Evolutionary conservation across 305 asterid species (phyloP), one percentile per base, ranked within the genome.

Genomic region (Ajuga reptans): DNA sequence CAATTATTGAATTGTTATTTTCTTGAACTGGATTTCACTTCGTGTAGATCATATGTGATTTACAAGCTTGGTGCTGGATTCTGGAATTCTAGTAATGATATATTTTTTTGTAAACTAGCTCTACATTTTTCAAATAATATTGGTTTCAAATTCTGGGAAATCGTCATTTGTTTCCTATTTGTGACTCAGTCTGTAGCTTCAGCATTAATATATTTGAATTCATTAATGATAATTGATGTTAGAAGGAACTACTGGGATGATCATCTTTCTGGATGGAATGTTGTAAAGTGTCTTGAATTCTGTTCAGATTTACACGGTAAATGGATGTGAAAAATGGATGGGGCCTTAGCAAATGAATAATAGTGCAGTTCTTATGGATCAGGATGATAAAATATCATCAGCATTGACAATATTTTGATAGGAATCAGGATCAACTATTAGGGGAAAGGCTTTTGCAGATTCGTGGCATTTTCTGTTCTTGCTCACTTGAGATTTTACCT

Each of bases 21-120:
- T 16, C 29, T 39, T 55, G 62, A 57, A 65, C 73, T 68, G 46
- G 37, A 46, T 49, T 67, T 16, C 54, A 5, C n/a, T 41, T 10
- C 5, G 36, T 42, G 51, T 42, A 14, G 27, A 21, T 79, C 33
- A 7, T 62, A 16, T 45, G 68, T 39, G 39, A 6, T 66, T 74
- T 64, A 12, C 15, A 17, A 46, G 46, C 62, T 31, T 54, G 42
- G 6, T 27, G 9, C 58, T 57, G 14, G 24, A 14, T 52, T 2
- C 37, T 55, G 33, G 14, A 34, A 43, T 50, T 18, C 29, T 10
- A 5, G 36, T 9, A 27, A 11, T 62, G 60, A n/a, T n/a, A 10
- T 45, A 34, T 60, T 42, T 15, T 57, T 3, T 9, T 3, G 6
- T 50, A 57, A 3, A 55, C 5, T 33, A 11, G 42, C 27, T 0